phyloP scores from a whole-genome alignment of 768 basidiomycete genomes.

The Exsudoporus frostii region DNA sequence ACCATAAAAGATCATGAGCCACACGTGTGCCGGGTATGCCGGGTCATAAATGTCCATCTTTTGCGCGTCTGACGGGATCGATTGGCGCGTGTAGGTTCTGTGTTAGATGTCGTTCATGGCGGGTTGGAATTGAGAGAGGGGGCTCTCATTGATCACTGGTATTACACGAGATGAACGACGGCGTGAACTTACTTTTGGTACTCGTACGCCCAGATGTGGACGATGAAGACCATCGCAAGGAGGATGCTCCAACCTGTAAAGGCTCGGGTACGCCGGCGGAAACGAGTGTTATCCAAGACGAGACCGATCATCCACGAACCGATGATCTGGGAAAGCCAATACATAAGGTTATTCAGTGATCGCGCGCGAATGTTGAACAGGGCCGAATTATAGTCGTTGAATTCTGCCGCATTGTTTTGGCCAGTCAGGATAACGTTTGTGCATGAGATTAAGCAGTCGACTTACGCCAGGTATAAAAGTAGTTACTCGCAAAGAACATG shows the following conservation, averaged over 20 bases:
- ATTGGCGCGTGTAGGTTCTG: slow-evolving; percentile 57
- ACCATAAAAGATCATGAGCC: slow-evolving; percentile 67
- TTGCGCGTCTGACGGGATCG: slow-evolving; percentile 36
- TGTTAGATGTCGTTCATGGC: neutral
- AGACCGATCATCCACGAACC: slow-evolving; percentile 68
- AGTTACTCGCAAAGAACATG: slow-evolving; percentile 79
- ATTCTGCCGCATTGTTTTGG: slow-evolving; percentile 43
- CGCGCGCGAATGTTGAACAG: slow-evolving; percentile 76
- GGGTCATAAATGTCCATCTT: slow-evolving; percentile 53
- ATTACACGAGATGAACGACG: neutral
- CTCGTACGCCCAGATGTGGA: slow-evolving; percentile 73
- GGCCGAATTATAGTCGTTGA: slow-evolving; percentile 73
- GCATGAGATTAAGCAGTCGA: slow-evolving; percentile 1
- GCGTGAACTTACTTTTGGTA: slow-evolving; percentile 55
- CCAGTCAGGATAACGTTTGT: neutral
- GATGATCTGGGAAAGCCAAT: slow-evolving; percentile 74
- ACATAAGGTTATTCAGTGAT: slow-evolving; percentile 73
- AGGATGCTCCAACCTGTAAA: slow-evolving; percentile 64
- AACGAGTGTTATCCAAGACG: slow-evolving; percentile 52
- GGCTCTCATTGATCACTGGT: neutral
- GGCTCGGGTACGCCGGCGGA: slow-evolving; percentile 63
- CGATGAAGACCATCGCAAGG: slow-evolving; percentile 57
- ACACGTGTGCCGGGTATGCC: slow-evolving; percentile 35
- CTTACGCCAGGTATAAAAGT: slow-evolving; percentile 80
- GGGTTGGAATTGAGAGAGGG: neutral